Conservation (phyloP, 129 eudicot genomes). For the Flaveria ramosissima region DNA sequence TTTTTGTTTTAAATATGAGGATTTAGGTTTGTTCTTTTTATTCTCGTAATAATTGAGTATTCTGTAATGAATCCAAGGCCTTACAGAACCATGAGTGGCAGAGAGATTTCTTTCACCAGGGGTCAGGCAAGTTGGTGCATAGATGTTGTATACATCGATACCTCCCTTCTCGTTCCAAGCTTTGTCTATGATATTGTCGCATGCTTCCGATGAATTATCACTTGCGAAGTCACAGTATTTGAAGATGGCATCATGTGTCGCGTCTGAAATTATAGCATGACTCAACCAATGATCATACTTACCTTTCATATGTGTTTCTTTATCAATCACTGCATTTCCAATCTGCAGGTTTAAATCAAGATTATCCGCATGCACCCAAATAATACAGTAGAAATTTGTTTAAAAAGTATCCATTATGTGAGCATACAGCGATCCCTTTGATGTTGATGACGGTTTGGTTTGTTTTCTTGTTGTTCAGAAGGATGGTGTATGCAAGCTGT, state of each 20-base stretch:
- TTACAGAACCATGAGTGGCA: slow-evolving; percentile 38
- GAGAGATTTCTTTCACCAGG: slow-evolving; percentile 21
- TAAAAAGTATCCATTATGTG: neutral
- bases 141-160: slow-evolving; percentile 47
- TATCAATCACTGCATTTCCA: slow-evolving; percentile 52
- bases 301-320: slow-evolving; percentile 31
- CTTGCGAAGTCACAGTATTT: slow-evolving; percentile 36
- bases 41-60: too few relatives aligned
- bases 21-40: too few relatives aligned
- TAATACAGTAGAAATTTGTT: neutral
- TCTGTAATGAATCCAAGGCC: neutral
- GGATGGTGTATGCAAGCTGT: slow-evolving; percentile 53
- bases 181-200: slow-evolving; percentile 9
- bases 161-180: slow-evolving; percentile 29
- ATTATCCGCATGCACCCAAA: neutral
- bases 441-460: slow-evolving; percentile 49
- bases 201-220: slow-evolving; percentile 17
- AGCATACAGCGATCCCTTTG: slow-evolving; percentile 56
- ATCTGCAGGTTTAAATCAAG: slow-evolving; percentile 34
- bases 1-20: too few relatives aligned
- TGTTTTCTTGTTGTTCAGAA: slow-evolving; percentile 42
- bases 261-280: slow-evolving; percentile 50
- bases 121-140: slow-evolving; percentile 43
- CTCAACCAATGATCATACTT: slow-evolving; percentile 44
- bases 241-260: slow-evolving; percentile 35